Evolutionary conservation across 306 rosid genomes (phyloP).

Genomic region (Astragalus glycyphyllos): DNA sequence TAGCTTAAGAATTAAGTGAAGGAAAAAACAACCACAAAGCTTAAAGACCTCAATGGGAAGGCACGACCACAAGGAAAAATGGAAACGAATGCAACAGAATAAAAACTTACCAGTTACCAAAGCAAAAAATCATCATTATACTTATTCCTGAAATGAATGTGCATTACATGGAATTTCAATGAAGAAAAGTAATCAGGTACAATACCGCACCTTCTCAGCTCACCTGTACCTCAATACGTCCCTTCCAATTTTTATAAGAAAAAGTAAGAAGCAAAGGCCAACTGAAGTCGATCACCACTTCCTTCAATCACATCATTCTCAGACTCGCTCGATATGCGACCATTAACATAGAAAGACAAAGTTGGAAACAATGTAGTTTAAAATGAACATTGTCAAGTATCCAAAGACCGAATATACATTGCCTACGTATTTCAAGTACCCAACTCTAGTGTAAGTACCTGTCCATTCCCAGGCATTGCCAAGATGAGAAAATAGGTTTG

Average conservation of each 20-base stretch:
- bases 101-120: conserved; percentile 28
- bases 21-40: background rate
- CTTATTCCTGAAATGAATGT: conserved; percentile 43
- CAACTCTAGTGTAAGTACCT: conserved; percentile 57
- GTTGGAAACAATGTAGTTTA: conserved; percentile 24
- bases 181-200: background rate
- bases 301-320: conserved; percentile 38
- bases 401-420: too few species aligned
- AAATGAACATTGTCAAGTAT: conserved; percentile 33
- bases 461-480: conserved; percentile 47
- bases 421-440: conserved; percentile 35
- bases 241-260: conserved; percentile 10
- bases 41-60: conserved; percentile 1
- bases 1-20: background rate
- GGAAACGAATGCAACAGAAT: background rate
- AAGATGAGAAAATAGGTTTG: conserved; percentile 55
- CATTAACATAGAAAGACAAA: conserved; percentile 33
- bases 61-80: conserved; percentile 9
- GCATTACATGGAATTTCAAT: conserved; percentile 19
- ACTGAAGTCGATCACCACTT: conserved; percentile 24
- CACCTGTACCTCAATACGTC: conserved; percentile 31
- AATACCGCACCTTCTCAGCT: conserved; percentile 44
- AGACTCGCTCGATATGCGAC: background rate
- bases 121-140: conserved; percentile 41
- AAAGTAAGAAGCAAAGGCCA: background rate